Evolutionary conservation across 2,329 filamentous ascomycete species (phyloP).

Genomic region (Xylaria sp.): DNA sequence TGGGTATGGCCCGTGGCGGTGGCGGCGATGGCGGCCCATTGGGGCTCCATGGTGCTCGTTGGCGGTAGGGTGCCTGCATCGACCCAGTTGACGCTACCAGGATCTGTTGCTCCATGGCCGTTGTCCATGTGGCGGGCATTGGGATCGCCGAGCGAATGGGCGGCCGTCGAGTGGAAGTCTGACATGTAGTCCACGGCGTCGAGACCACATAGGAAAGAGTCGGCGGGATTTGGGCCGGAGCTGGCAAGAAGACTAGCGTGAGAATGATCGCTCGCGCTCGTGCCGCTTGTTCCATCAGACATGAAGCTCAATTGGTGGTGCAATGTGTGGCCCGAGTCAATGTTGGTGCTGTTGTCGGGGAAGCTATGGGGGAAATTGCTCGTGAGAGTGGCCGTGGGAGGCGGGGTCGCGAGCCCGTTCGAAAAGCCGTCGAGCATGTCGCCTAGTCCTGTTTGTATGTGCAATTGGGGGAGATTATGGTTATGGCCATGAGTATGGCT

Average conservation of each 20-base stretch:
- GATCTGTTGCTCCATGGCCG: slow-evolving; percentile 10
- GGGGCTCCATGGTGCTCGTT: slow-evolving; percentile 30
- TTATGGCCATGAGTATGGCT: slow-evolving; percentile 38
- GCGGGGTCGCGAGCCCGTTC: slow-evolving; percentile 67
- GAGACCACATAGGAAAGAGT: slow-evolving; percentile 49
- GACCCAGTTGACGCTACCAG: slow-evolving; percentile 39
- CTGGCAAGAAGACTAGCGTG: slow-evolving; percentile 29
- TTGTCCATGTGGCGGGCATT: slow-evolving; percentile 29
- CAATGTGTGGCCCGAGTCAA: slow-evolving; percentile 39
- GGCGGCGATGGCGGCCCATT: slow-evolving; percentile 41
- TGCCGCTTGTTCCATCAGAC: slow-evolving; percentile 49
- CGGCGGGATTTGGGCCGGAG: slow-evolving; percentile 36
- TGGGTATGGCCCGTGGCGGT: slow-evolving; percentile 34
- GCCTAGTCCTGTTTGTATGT: slow-evolving; percentile 40
- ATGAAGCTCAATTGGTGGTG: slow-evolving; percentile 54
- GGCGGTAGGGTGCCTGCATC: slow-evolving; percentile 29
- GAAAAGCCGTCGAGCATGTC: slow-evolving; percentile 61
- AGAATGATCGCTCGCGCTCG: slow-evolving; percentile 47
- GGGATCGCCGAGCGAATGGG: slow-evolving; percentile 35
- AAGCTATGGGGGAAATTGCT: slow-evolving; percentile 58
- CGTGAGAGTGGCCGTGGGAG: slow-evolving; percentile 64
- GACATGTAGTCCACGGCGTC: slow-evolving; percentile 40
- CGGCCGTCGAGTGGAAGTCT: slow-evolving; percentile 21
- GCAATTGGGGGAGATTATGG: slow-evolving; percentile 38
- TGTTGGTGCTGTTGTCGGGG: slow-evolving; percentile 49